phyloP scores from a whole-genome alignment of 768 basidiomycete genomes.

The Macrolepiota dolichaula region DNA sequence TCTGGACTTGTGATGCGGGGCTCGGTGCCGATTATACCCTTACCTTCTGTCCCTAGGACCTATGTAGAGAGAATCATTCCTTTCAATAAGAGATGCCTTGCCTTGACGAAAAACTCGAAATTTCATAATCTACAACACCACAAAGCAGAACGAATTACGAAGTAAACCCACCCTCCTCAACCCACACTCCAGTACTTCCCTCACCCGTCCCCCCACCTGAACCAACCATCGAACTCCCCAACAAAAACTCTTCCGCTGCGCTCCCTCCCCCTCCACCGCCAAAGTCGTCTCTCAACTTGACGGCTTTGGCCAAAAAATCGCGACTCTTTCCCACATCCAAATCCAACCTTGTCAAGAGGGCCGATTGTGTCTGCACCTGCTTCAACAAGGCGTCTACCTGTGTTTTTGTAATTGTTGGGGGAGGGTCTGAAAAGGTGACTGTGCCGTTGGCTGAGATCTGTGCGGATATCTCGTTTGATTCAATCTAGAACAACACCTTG shows the following conservation, averaged over 20 bases:
- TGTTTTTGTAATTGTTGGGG: slow-evolving; percentile 51
- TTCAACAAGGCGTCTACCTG: slow-evolving; percentile 60
- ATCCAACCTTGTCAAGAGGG: slow-evolving; percentile 47
- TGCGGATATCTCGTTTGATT: slow-evolving; percentile 65
- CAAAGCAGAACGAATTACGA: background rate
- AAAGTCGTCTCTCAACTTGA: slow-evolving; percentile 14
- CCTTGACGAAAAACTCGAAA: no score
- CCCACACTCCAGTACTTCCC: background rate
- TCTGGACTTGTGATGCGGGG: slow-evolving; percentile 46
- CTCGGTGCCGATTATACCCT: slow-evolving; percentile 42
- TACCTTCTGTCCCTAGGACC: slow-evolving; percentile 41
- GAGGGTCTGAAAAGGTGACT: slow-evolving; percentile 70
- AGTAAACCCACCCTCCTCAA: slow-evolving; percentile 1
- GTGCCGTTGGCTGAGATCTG: slow-evolving; percentile 64
- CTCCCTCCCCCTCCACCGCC: slow-evolving; percentile 14
- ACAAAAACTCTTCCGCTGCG: background rate
- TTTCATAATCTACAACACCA: no score
- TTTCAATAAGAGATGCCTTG: no score
- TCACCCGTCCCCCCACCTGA: background rate
- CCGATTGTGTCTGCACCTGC: slow-evolving; percentile 53
- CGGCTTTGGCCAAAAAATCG: slow-evolving; percentile 69
- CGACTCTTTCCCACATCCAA: slow-evolving; percentile 57
- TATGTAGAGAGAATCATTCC: no score
- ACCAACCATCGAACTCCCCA: background rate
- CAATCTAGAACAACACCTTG: slow-evolving; percentile 63